Conservation (phyloP, 768 basidiomycete species). For the Leccinum disarticulatum region DNA sequence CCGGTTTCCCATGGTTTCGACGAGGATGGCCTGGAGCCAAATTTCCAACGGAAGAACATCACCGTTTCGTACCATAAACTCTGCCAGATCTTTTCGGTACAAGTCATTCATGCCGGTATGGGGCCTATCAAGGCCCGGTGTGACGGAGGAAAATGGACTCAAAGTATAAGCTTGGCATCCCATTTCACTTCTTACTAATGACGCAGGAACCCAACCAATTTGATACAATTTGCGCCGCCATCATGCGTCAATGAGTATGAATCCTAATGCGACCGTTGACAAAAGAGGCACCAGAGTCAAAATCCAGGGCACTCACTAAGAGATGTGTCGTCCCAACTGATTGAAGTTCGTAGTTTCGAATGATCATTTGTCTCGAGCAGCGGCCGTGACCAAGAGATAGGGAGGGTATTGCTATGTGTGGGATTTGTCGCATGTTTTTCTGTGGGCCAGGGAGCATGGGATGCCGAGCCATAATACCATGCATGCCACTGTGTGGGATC, state of each 20-base stretch:
- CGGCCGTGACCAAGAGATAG: not conserved
- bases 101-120: not conserved
- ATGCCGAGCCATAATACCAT: not conserved
- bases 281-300: not conserved
- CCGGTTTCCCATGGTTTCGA: not conserved
- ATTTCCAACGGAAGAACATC: not conserved
- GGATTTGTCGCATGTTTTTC: no score
- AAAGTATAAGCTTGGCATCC: not conserved
- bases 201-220: not conserved
- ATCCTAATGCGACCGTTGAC: not conserved
- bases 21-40: not conserved
- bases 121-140: not conserved
- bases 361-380: not conserved
- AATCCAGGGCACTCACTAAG: not conserved
- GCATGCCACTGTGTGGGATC: not conserved
- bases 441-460: no score
- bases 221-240: not conserved
- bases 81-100: not conserved
- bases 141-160: not conserved
- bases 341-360: not conserved
- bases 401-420: not conserved
- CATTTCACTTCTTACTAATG: not conserved
- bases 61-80: not conserved
- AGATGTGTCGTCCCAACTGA: not conserved
- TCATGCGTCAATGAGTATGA: not conserved